These are phyloP conservation scores for Verbascum thapsus DNA, from an alignment of 257 asterid genomes.

Conservation along the genomic window DNA sequence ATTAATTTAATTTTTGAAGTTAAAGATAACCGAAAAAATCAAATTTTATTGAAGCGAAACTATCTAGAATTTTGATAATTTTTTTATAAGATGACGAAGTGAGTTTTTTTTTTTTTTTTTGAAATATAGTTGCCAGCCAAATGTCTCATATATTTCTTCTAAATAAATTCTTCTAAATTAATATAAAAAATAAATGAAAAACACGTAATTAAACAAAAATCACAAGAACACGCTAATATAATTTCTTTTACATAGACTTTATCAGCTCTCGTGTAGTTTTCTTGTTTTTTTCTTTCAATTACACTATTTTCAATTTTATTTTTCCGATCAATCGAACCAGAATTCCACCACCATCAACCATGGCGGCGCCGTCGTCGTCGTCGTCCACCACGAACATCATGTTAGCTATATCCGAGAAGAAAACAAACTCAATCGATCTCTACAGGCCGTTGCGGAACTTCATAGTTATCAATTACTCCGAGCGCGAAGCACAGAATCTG, in stretches of 20 bases:
- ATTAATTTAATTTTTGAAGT: no score
- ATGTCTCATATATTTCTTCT: no score
- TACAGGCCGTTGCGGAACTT: slow-evolving; percentile 89
- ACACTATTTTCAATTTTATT: not conserved
- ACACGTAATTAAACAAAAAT: no score
- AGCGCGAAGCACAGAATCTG: slow-evolving; percentile 84
- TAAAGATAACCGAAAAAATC: no score
- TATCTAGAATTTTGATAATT: no score
- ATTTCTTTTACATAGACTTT: slow-evolving; percentile 19
- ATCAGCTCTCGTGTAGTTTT: slow-evolving; percentile 1
- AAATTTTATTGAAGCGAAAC: no score
- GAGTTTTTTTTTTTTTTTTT: no score
- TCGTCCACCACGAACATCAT: slow-evolving; percentile 66
- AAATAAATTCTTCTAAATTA: no score
- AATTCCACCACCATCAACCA: slow-evolving; percentile 28
- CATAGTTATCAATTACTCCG: slow-evolving; percentile 78
- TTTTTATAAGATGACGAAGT: no score
- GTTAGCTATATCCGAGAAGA: slow-evolving; percentile 88
- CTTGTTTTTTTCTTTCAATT: not conserved
- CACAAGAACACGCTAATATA: not conserved
- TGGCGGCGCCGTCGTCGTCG: slow-evolving; percentile 77
- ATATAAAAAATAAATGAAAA: no score
- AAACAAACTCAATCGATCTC: slow-evolving; percentile 71
- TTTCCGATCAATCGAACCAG: slow-evolving; percentile 33
- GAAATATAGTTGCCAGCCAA: no score